Evolutionary conservation across 768 basidiomycete species (phyloP), one percentile per base, ranked within the genome.

Genomic region (Agaricus subrufescens): DNA sequence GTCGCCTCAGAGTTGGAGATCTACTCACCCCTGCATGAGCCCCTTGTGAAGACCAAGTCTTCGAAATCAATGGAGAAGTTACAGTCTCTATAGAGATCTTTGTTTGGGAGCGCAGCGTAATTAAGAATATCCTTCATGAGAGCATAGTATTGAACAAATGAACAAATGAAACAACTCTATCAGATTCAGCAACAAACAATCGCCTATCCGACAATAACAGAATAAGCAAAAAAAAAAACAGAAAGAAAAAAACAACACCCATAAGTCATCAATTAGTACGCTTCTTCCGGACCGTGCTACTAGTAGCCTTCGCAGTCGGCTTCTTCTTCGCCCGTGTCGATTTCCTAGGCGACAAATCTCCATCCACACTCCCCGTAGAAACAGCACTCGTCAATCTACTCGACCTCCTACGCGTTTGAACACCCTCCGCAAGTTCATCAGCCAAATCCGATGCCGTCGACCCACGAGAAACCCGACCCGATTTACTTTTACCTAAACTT

Each of bases 401-500:
- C 27, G 78, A 80, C 56, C 78, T 64, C 54, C 78, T 66, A 57
- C 77, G 67, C 5, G 74, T 75, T 60, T 70, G 68, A 9, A 68
- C 60, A 7, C 69, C 72, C 50, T 70, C 72, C 34, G 51, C 65
- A 56, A 56, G 43, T 23, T 72, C 72, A 40, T 71, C 72, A 25
- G 65, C 67, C 11, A 63, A 45, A 50, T 74, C 73, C 19, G 68
- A 67, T 2, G 42, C 46, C 3, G 60, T 59, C 39, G 67, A 70
- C 25, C 65, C 62, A 0, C 52, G 31, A 9, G 58, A 42, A 11
- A 67, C 52, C 27, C 64, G 64, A 19, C 64, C 42, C 6, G 44
- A 10, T 3, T 11, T 27, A 9, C 54, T 60, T 14, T 61, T 51
- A 52, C 57, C 65, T 3, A 68, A 64, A 8, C 65, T 65, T 4